These are phyloP conservation scores for Sphaerulina populicola DNA, from an alignment of 2,329 filamentous ascomycete species.

Conservation along the genomic window DNA sequence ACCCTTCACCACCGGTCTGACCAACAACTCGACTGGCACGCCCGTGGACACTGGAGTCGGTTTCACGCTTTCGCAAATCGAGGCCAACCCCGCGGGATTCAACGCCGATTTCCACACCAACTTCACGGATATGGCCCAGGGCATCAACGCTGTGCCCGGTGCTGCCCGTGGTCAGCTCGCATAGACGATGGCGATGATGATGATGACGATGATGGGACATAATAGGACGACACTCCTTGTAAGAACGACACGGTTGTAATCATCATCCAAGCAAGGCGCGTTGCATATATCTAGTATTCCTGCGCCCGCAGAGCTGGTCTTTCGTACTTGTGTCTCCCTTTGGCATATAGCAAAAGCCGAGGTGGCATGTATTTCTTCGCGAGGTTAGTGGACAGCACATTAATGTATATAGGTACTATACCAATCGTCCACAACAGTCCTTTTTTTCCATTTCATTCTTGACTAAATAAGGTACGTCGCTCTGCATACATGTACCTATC, in stretches of 20 bases:
- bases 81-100: slow-evolving; percentile 44
- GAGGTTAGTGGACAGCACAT: not conserved
- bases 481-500: too few relatives aligned
- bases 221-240: not conserved
- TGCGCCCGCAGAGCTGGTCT: not conserved
- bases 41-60: slow-evolving; percentile 42
- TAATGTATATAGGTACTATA: not conserved
- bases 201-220: not conserved
- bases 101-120: slow-evolving; percentile 49
- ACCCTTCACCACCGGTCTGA: slow-evolving; percentile 40
- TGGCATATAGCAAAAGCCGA: too few relatives aligned
- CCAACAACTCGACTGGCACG: slow-evolving; percentile 32
- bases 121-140: slow-evolving; percentile 50
- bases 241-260: too few relatives aligned
- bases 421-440: too few relatives aligned
- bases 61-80: slow-evolving; percentile 46
- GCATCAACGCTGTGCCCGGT: slow-evolving; percentile 42
- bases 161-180: slow-evolving; percentile 47
- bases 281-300: too few relatives aligned
- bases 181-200: slow-evolving; percentile 3
- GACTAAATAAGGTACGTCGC: too few relatives aligned
- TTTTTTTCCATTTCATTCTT: too few relatives aligned
- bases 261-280: too few relatives aligned
- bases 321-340: too few relatives aligned
- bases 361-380: not conserved